These are phyloP conservation scores for Diutina siamensis DNA, from an alignment of 1,139 yeast genomes.

Conservation along the genomic window DNA sequence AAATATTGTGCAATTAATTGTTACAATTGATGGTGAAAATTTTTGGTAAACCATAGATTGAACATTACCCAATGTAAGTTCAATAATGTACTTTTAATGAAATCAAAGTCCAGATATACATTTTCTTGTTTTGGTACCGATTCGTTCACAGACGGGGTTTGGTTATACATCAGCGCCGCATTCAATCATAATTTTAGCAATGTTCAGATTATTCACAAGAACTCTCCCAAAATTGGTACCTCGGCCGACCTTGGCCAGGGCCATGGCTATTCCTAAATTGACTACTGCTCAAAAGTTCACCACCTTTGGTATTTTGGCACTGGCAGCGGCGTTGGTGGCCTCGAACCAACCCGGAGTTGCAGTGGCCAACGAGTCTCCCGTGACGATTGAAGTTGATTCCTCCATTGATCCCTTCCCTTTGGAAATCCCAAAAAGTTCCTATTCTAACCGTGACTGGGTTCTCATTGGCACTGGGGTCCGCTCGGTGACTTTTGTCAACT, in stretches of 20 bases:
- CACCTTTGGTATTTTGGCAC: background rate
- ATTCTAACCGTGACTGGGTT: slow-evolving; percentile 12
- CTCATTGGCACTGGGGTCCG: slow-evolving; percentile 74
- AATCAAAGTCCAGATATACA: too few species aligned
- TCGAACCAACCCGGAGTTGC: background rate
- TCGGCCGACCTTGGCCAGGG: background rate
- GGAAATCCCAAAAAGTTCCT: background rate
- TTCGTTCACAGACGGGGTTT: too few species aligned
- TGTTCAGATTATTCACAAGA: slow-evolving; percentile 3
- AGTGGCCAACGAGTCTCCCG: background rate
- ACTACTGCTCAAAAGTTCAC: background rate
- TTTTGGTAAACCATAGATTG: background rate
- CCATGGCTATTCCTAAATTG: background rate
- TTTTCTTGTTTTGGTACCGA: too few species aligned
- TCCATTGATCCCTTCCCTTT: slow-evolving; percentile 3
- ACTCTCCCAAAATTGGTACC: background rate
- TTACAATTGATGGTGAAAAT: too few species aligned
- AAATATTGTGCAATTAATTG: too few species aligned
- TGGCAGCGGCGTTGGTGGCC: background rate
- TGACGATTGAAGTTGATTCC: background rate
- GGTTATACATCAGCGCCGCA: too few species aligned
- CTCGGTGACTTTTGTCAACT: slow-evolving; percentile 67
- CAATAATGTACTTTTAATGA: too few species aligned
- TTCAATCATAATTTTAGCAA: too few species aligned
- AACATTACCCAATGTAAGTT: too few species aligned